Evolutionary conservation across 2,329 filamentous ascomycete species (phyloP).

Genomic region (Pseudohalonectria lignicola): DNA sequence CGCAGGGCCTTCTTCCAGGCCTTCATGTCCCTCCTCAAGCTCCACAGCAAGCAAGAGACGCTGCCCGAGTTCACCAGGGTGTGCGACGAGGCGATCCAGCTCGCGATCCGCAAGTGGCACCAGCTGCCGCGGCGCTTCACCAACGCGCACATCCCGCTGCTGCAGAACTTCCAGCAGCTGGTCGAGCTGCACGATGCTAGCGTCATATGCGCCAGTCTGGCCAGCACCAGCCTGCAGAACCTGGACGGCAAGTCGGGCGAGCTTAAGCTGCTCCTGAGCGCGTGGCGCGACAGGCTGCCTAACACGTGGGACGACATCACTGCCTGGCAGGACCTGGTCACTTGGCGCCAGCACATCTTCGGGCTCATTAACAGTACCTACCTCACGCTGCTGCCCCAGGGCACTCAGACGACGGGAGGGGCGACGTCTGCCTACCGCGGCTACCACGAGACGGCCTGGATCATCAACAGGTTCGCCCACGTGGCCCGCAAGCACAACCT

Average conservation of each 20-base stretch:
- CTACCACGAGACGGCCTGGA: slow-evolving; percentile 99
- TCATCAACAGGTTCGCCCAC: slow-evolving; percentile 97
- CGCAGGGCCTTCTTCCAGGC: slow-evolving; percentile 94
- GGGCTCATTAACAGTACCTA: slow-evolving; percentile 94
- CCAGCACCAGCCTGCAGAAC: slow-evolving; percentile 72
- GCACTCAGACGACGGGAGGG: slow-evolving; percentile 71
- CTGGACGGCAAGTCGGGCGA: slow-evolving; percentile 92
- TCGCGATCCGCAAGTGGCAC: slow-evolving; percentile 97
- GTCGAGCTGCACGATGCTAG: slow-evolving; percentile 97
- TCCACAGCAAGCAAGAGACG: slow-evolving; percentile 79
- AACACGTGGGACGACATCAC: slow-evolving; percentile 99
- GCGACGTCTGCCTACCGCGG: slow-evolving; percentile 94
- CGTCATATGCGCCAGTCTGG: slow-evolving; percentile 86
- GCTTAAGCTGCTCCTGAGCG: slow-evolving; percentile 83
- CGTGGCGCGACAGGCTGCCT: slow-evolving; percentile 89
- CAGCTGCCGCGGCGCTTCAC: slow-evolving; percentile 91
- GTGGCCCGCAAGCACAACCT: slow-evolving; percentile 95
- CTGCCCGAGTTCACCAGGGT: slow-evolving; percentile 74
- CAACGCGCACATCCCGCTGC: slow-evolving; percentile 84
- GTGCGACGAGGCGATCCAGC: slow-evolving; percentile 92
- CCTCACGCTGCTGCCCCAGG: slow-evolving; percentile 68
- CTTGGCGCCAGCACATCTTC: slow-evolving; percentile 98
- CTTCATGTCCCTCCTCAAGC: slow-evolving; percentile 92
- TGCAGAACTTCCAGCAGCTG: slow-evolving; percentile 96
- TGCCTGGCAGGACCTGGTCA: slow-evolving; percentile 98